Conservation (phyloP, 208 protist genomes). For the Trypanosoma boissoni region DNA sequence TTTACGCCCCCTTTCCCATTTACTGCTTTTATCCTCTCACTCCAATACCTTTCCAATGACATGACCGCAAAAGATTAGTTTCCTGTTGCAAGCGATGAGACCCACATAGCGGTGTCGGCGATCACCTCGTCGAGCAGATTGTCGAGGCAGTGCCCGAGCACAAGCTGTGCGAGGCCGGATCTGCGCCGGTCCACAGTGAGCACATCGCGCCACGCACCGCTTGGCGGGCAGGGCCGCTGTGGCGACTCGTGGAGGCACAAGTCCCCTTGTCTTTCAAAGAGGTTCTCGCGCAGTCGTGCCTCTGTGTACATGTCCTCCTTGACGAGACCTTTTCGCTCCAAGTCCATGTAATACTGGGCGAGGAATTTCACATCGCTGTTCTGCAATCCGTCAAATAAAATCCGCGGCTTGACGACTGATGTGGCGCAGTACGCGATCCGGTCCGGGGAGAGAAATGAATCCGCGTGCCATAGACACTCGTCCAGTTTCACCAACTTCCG, state of each 20-base stretch:
- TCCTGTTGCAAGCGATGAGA: conserved; percentile 12
- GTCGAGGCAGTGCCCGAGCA: conserved; percentile 61
- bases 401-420: conserved; percentile 4
- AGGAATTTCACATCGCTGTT: conserved; percentile 23
- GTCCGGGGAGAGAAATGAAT: conserved; percentile 23
- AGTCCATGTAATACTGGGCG: conserved; percentile 20
- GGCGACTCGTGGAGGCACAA: neutral
- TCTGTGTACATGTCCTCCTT: conserved; percentile 21
- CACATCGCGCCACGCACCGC: conserved; percentile 7
- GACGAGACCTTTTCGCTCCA: conserved; percentile 14
- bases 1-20: conserved; percentile 7
- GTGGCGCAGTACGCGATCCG: conserved; percentile 5
- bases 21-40: conserved; percentile 8
- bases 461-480: conserved; percentile 18
- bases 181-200: conserved; percentile 40
- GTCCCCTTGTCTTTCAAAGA: conserved; percentile 22
- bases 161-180: conserved; percentile 21
- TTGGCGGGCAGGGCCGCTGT: neutral
- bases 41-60: conserved; percentile 7
- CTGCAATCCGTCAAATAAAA: conserved; percentile 18
- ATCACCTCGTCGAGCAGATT: conserved; percentile 59
- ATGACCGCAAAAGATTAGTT: conserved; percentile 2
- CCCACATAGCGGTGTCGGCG: conserved; percentile 55
- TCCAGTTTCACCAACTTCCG: conserved; percentile 19
- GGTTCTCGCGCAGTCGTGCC: conserved; percentile 27